These are phyloP conservation scores for Corrigiola litoralis DNA, from an alignment of 179 eudicot species.

Conservation along the genomic window DNA sequence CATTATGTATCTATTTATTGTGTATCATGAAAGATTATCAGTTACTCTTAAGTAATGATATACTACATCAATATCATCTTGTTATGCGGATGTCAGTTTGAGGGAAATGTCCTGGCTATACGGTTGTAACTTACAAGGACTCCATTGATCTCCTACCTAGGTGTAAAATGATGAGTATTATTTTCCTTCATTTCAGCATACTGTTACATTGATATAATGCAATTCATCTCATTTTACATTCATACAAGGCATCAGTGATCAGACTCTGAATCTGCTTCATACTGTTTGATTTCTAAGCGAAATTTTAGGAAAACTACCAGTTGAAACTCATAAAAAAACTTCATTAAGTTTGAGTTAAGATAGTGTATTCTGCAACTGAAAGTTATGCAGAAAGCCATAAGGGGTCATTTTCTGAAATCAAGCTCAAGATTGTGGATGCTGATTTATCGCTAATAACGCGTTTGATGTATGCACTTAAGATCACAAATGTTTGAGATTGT, in stretches of 20 bases:
- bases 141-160: not conserved
- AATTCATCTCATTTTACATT: not conserved
- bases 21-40: slow-evolving; percentile 5
- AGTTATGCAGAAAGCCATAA: not conserved
- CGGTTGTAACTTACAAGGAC: slow-evolving; percentile 2
- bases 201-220: not conserved
- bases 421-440: not conserved
- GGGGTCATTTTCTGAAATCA: not conserved
- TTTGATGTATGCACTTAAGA: not conserved
- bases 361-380: too few relatives aligned
- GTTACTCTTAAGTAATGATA: not conserved
- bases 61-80: slow-evolving; percentile 1
- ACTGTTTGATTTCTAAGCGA: too few relatives aligned
- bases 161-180: not conserved
- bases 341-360: too few relatives aligned
- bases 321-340: too few relatives aligned
- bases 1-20: slow-evolving; percentile 18
- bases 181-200: not conserved
- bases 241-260: too few relatives aligned
- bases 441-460: not conserved
- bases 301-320: too few relatives aligned
- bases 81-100: slow-evolving; percentile 1
- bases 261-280: too few relatives aligned
- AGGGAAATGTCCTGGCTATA: not conserved
- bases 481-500: not conserved